These are phyloP conservation scores for Ceratocystis destructans DNA, from an alignment of 2,329 filamentous ascomycete species.

Conservation along the genomic window DNA sequence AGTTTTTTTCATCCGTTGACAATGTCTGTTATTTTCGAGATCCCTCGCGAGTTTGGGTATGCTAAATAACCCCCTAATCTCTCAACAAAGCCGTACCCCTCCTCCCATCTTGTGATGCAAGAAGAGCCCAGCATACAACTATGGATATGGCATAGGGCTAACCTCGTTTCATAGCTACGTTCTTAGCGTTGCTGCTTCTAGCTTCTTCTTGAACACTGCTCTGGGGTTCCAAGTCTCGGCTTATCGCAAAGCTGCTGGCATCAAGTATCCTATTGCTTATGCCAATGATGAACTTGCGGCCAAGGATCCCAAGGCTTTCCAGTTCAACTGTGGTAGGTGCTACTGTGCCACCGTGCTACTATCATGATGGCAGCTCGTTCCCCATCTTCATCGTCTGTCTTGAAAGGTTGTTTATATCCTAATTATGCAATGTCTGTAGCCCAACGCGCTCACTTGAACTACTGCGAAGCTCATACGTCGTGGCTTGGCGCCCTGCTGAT, in stretches of 20 bases:
- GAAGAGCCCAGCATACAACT: not conserved
- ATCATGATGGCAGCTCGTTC: not conserved
- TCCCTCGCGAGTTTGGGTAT: conserved; percentile 41
- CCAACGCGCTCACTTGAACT: conserved; percentile 51
- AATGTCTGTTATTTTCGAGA: conserved; percentile 33
- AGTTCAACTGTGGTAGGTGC: conserved; percentile 48
- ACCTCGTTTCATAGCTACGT: conserved; percentile 40
- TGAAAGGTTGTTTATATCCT: not conserved
- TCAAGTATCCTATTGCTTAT: conserved; percentile 46
- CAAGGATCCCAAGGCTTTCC: conserved; percentile 39
- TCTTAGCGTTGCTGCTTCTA: conserved; percentile 41
- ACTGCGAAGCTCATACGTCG: conserved; percentile 44
- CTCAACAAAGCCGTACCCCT: not conserved
- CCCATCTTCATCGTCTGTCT: not conserved
- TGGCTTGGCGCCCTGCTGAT: conserved; percentile 41
- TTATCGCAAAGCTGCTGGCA: conserved; percentile 38
- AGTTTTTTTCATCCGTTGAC: conserved; percentile 20
- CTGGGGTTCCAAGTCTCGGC: conserved; percentile 36
- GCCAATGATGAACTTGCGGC: conserved; percentile 40
- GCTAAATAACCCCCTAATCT: conserved; percentile 18
- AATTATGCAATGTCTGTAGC: conserved; percentile 25
- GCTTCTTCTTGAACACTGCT: conserved; percentile 43
- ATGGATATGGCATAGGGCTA: conserved; percentile 2
- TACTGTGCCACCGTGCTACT: not conserved
- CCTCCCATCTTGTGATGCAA: not conserved